Evolutionary conservation across 2,329 filamentous ascomycete genomes (phyloP).

Genomic region (Ilyonectria mors-panacis): DNA sequence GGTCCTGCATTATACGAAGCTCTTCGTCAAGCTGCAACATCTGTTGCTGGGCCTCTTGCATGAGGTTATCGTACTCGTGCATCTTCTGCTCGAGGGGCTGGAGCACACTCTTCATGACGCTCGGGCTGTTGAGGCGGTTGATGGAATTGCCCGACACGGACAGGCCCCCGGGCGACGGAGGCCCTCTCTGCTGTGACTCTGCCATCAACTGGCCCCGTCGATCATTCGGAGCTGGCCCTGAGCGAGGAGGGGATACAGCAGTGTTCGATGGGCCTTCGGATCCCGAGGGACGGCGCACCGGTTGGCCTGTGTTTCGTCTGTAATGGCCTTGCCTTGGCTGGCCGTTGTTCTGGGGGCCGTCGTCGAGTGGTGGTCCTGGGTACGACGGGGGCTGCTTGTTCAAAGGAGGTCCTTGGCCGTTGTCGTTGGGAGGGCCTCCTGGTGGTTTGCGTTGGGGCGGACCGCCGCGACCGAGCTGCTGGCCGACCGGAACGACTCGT

Average conservation of each 20-base stretch:
- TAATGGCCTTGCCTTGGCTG: conserved; percentile 37
- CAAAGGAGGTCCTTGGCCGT: conserved; percentile 24
- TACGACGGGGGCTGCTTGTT: conserved; percentile 42
- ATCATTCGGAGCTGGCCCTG: conserved; percentile 25
- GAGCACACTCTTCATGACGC: conserved; percentile 60
- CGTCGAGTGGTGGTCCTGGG: conserved; percentile 38
- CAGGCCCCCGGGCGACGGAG: conserved; percentile 35
- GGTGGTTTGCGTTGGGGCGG: conserved; percentile 40
- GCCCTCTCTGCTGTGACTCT: conserved; percentile 37
- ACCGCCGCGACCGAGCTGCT: conserved; percentile 38
- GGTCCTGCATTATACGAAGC: conserved; percentile 49
- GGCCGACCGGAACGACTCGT: conserved; percentile 47
- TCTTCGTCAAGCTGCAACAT: conserved; percentile 61
- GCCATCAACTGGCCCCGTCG: conserved; percentile 11
- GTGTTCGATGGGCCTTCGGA: conserved; percentile 29
- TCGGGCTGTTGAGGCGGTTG: conserved; percentile 61
- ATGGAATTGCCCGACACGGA: conserved; percentile 48
- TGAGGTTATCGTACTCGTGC: conserved; percentile 59
- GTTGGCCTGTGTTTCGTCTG: conserved; percentile 38
- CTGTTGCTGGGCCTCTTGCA: conserved; percentile 59
- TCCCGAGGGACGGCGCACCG: conserved; percentile 40
- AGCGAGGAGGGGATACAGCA: conserved; percentile 32
- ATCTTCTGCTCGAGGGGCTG: conserved; percentile 63
- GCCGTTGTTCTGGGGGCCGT: conserved; percentile 29
- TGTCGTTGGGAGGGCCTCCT: conserved; percentile 20